phyloP scores from a whole-genome alignment of 768 basidiomycete genomes.

The Sarcomyxa edulis region DNA sequence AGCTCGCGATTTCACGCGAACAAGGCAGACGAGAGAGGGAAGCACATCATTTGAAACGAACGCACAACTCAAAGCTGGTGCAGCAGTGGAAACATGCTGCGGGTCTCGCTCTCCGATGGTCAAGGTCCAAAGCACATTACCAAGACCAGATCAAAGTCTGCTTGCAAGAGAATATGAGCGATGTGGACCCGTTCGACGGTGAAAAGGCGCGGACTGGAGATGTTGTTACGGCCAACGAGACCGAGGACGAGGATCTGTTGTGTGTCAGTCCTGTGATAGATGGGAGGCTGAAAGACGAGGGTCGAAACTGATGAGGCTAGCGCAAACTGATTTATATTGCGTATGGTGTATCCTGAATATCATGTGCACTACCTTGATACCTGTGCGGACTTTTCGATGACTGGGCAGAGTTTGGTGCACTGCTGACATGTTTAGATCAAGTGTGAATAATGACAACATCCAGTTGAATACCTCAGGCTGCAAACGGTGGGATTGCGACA shows the following conservation, averaged over 20 bases:
- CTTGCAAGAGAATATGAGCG: constrained; percentile 70
- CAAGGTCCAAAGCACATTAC: constrained; percentile 50
- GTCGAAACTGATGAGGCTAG: constrained; percentile 16
- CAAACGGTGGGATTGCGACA: constrained; percentile 20
- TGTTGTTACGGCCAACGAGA: constrained; percentile 11
- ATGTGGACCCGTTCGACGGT: constrained; percentile 72
- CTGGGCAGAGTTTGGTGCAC: constrained; percentile 3
- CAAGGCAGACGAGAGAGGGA: constrained; percentile 30
- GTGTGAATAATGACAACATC: constrained; percentile 8
- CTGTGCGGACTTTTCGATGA: too few relatives aligned
- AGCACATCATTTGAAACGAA: constrained; percentile 6
- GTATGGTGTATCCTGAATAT: too few relatives aligned
- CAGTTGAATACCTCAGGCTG: constrained; percentile 21
- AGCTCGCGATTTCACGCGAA: constrained; percentile 42
- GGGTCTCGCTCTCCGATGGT: constrained; percentile 32
- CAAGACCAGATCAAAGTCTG: constrained; percentile 54
- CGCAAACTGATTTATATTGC: too few relatives aligned
- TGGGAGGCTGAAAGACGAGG: constrained; percentile 57
- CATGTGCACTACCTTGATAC: too few relatives aligned
- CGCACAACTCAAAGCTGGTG: constrained; percentile 19
- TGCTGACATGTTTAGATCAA: constrained; percentile 1
- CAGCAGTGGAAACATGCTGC: constrained; percentile 46
- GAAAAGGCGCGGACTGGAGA: constrained; percentile 32
- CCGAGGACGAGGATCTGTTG: constrained; percentile 42
- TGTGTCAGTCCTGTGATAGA: constrained; percentile 62